Conservation (phyloP, 78 protist genomes). For the Bodo saltans region DNA sequence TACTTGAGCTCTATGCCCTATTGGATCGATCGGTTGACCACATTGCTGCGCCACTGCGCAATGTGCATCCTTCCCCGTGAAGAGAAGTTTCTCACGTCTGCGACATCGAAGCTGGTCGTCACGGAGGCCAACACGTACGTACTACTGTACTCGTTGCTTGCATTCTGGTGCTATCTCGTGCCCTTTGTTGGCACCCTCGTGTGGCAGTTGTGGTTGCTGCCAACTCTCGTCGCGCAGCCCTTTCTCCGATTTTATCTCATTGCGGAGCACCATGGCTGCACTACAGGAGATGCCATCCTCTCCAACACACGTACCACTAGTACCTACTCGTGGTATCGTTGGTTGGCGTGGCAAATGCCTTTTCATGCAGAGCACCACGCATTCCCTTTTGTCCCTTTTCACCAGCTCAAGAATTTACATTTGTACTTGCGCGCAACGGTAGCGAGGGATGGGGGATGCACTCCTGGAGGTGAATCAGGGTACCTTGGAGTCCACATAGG, state of each 20-base stretch:
- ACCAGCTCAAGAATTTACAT: background rate
- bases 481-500: background rate
- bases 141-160: background rate
- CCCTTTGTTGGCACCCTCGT: background rate
- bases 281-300: background rate
- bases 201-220: background rate
- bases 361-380: slow-evolving; percentile 14
- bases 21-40: slow-evolving; percentile 20
- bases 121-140: slow-evolving; percentile 1
- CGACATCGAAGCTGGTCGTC: background rate
- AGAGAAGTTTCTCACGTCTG: slow-evolving; percentile 13
- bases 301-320: slow-evolving; percentile 16
- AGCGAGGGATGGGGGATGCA: background rate
- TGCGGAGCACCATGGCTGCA: background rate
- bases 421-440: background rate
- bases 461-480: background rate
- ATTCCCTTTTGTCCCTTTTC: slow-evolving; percentile 2
- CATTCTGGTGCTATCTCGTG: background rate
- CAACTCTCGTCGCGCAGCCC: background rate
- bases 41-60: background rate
- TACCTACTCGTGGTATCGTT: background rate
- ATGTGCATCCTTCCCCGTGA: background rate
- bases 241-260: slow-evolving; percentile 9
- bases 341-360: slow-evolving; percentile 1
- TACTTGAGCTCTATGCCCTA: slow-evolving; percentile 14